A percentile compares a stretch with the other conserved stretches of the same genome.
phyloP scores from a whole-genome alignment of 331 rosid species.

The Acacia concinna region DNA sequence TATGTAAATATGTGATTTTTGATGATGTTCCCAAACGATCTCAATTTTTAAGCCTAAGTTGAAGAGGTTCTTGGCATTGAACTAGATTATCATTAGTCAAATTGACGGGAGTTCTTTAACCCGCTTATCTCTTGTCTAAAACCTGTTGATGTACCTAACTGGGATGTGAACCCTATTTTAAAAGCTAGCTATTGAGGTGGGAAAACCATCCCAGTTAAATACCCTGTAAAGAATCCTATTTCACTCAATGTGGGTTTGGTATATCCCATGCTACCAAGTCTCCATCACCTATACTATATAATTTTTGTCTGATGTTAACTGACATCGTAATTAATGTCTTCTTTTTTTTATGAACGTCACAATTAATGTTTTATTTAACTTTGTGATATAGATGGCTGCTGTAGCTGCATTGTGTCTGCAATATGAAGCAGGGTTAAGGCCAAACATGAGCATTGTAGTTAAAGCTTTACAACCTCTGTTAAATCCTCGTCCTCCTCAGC shows the following conservation, averaged over 20 bases:
- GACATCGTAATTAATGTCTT: background rate
- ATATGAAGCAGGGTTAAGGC: constrained; percentile 89
- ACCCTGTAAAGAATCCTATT: background rate
- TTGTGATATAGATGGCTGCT: constrained; percentile 65
- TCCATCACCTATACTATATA: background rate
- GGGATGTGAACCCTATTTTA: background rate
- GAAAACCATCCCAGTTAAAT: background rate
- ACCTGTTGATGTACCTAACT: background rate
- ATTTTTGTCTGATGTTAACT: constrained; percentile 1
- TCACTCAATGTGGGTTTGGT: background rate
- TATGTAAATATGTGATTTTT: too few relatives aligned
- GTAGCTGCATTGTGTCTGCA: constrained; percentile 94
- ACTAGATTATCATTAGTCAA: background rate
- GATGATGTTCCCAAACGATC: too few relatives aligned
- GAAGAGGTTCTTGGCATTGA: background rate
- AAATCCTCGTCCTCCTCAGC: constrained; percentile 52
- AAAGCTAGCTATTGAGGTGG: background rate
- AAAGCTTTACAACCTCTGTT: constrained; percentile 80
- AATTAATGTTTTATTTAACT: background rate
- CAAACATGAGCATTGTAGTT: constrained; percentile 91
- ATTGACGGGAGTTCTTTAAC: background rate
- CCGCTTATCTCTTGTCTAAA: background rate
- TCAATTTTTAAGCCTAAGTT: background rate
- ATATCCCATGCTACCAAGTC: background rate
- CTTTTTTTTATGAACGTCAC: too few relatives aligned